Percentiles rank a stretch among this genome's conserved stretches.
These are phyloP conservation scores for Jamesozyma lodderae DNA, from an alignment of 805 yeast species.

Conservation along the genomic window DNA sequence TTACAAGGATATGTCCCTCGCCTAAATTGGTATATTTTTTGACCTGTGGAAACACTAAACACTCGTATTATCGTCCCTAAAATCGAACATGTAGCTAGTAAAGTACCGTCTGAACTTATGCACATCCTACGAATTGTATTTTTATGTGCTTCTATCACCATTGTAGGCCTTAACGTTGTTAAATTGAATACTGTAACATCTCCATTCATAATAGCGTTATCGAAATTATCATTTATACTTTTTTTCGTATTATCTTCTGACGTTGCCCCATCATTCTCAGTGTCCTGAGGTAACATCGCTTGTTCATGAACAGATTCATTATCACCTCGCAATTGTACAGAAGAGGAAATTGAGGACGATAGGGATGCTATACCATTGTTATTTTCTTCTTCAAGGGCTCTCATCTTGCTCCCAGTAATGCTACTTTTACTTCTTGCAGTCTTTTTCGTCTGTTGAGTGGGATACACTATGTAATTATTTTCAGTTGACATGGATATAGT, in stretches of 20 bases:
- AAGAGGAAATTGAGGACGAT: background rate
- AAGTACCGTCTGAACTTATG: conserved; percentile 53
- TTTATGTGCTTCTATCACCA: conserved; percentile 67
- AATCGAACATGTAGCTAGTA: conserved; percentile 65
- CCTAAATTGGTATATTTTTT: conserved; percentile 52
- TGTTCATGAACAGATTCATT: background rate
- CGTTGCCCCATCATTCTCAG: background rate
- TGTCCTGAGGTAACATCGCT: background rate
- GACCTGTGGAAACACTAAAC: conserved; percentile 51
- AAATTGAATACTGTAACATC: conserved; percentile 62
- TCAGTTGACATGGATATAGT: conserved; percentile 48
- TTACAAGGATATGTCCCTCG: conserved; percentile 77
- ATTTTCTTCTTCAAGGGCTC: background rate
- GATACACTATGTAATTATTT: conserved; percentile 55
- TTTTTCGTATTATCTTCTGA: background rate
- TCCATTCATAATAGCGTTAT: conserved; percentile 30
- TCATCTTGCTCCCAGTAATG: background rate
- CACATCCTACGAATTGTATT: conserved; percentile 53
- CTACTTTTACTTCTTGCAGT: background rate
- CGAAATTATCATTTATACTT: background rate
- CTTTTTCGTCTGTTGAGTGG: conserved; percentile 56
- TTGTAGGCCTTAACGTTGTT: conserved; percentile 48
- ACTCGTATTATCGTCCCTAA: conserved; percentile 72
- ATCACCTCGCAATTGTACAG: no score
- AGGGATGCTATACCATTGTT: conserved; percentile 14